These are phyloP conservation scores for Iris pallida DNA, from an alignment of 116 monocot species.

Conservation along the genomic window DNA sequence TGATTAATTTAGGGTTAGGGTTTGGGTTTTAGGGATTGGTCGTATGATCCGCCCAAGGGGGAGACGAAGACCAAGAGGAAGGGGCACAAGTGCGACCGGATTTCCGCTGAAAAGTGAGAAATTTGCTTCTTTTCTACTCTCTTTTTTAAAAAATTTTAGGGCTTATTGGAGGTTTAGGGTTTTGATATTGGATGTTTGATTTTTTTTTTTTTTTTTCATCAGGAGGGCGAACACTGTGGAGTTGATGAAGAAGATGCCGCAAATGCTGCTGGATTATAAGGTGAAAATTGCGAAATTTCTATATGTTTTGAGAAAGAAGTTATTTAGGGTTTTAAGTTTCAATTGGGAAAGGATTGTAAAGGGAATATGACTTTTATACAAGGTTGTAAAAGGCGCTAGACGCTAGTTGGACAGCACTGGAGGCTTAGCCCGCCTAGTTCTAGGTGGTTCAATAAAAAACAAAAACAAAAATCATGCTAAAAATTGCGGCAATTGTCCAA, in stretches of 20 bases:
- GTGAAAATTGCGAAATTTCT: slow-evolving; percentile 21
- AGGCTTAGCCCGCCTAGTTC: too few species aligned
- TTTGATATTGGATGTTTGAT: background rate
- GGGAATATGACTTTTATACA: too few species aligned
- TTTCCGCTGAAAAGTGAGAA: slow-evolving; percentile 80
- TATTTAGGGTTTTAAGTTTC: too few species aligned
- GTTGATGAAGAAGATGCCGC: slow-evolving; percentile 99
- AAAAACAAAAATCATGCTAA: too few species aligned
- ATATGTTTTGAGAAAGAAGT: too few species aligned
- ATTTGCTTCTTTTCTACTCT: background rate
- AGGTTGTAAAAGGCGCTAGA: too few species aligned
- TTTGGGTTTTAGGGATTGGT: slow-evolving; percentile 84
- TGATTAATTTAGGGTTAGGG: slow-evolving; percentile 12
- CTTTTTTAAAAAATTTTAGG: too few species aligned
- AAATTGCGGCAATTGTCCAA: too few species aligned
- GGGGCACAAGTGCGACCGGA: slow-evolving; percentile 92
- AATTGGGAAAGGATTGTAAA: too few species aligned
- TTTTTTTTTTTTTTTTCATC: background rate
- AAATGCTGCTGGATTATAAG: slow-evolving; percentile 92
- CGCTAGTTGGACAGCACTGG: too few species aligned
- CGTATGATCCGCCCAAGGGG: slow-evolving; percentile 81
- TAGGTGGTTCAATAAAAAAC: too few species aligned
- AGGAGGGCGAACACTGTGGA: slow-evolving; percentile 87
- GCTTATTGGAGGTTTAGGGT: background rate
- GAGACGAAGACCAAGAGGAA: slow-evolving; percentile 84